Conservation (phyloP, 2,329 filamentous ascomycete species). For the Ophiostoma himal-ulmi region DNA sequence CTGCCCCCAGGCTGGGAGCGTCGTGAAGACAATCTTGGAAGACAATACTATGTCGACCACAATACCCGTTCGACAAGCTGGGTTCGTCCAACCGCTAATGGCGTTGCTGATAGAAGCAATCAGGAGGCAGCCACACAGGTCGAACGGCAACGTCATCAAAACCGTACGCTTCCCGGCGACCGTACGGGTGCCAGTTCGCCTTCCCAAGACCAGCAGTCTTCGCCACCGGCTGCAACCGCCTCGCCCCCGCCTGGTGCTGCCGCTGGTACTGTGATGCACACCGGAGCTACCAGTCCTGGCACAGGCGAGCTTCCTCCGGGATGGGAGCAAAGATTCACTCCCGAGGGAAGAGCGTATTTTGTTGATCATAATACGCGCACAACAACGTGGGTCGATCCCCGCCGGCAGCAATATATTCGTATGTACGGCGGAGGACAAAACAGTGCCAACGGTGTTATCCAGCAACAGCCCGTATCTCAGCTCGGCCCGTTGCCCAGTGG, state of each 20-base stretch:
- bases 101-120: slow-evolving; percentile 68
- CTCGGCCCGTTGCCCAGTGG: slow-evolving; percentile 91
- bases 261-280: slow-evolving; percentile 84
- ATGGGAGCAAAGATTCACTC: slow-evolving; percentile 94
- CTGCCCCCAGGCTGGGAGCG: slow-evolving; percentile 93
- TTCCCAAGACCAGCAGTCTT: slow-evolving; percentile 55
- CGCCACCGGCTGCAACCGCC: slow-evolving; percentile 35
- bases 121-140: slow-evolving; percentile 88
- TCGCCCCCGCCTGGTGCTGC: slow-evolving; percentile 43
- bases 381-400: slow-evolving; percentile 96
- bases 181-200: slow-evolving; percentile 90
- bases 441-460: slow-evolving; percentile 77
- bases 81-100: slow-evolving; percentile 79
- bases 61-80: slow-evolving; percentile 96
- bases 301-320: slow-evolving; percentile 90
- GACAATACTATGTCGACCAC: slow-evolving; percentile 97
- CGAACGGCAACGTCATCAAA: slow-evolving; percentile 89
- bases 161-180: slow-evolving; percentile 91
- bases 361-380: slow-evolving; percentile 98
- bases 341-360: slow-evolving; percentile 91
- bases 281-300: slow-evolving; percentile 87
- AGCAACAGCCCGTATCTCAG: slow-evolving; percentile 96
- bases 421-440: slow-evolving; percentile 85
- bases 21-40: slow-evolving; percentile 85
- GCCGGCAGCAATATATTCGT: slow-evolving; percentile 93